phyloP scores from a whole-genome alignment of 306 rosid genomes.

The Vicia villosa region DNA sequence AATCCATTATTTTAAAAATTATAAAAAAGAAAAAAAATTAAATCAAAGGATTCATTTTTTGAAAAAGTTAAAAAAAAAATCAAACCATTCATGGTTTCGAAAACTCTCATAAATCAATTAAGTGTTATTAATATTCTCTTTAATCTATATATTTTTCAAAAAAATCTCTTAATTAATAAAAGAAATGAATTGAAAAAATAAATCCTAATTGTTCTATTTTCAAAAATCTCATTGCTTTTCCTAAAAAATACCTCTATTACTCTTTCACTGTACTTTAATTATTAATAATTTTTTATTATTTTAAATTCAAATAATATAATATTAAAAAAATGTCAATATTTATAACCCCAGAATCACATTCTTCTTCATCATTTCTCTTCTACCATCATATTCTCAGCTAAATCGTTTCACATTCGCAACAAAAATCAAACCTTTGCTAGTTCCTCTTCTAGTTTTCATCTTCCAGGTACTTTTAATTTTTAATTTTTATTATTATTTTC shows the following conservation, averaged over 20 bases:
- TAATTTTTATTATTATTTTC: background rate
- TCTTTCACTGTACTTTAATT: background rate
- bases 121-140: too few species aligned
- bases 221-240: background rate
- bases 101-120: too few species aligned
- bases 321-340: background rate
- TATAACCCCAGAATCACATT: conserved; percentile 30
- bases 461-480: conserved; percentile 45
- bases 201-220: background rate
- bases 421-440: background rate
- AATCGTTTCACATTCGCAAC: conserved; percentile 25
- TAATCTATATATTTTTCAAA: too few species aligned
- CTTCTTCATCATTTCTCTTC: background rate
- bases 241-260: background rate
- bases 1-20: too few species aligned
- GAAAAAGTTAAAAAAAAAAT: too few species aligned
- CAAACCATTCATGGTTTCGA: background rate
- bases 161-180: too few species aligned
- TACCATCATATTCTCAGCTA: conserved; percentile 17
- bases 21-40: too few species aligned
- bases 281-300: background rate
- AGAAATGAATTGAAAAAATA: too few species aligned
- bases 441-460: conserved; percentile 12
- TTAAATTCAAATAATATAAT: conserved; percentile 1
- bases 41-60: too few species aligned